phyloP scores from a whole-genome alignment of 2,329 filamentous ascomycete genomes.

The Coleophoma eucalyptorum region DNA sequence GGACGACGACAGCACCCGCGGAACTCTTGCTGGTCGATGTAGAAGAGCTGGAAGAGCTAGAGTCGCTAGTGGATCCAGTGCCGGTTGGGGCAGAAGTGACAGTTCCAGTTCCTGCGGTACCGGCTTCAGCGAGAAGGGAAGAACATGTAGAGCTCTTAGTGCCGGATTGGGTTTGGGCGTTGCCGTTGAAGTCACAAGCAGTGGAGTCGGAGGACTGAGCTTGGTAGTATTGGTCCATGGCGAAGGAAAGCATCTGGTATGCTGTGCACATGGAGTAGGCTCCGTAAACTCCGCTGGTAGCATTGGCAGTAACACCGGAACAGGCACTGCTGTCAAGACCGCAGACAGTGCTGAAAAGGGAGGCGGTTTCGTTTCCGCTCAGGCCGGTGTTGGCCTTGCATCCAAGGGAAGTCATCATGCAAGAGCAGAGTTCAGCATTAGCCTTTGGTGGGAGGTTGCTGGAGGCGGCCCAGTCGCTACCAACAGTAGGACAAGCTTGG shows the following conservation, averaged over 20 bases:
- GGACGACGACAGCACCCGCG: constrained; percentile 37
- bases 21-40: constrained; percentile 22
- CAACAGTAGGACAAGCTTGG: constrained; percentile 65
- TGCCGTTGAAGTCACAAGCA: constrained; percentile 70
- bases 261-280: constrained; percentile 74
- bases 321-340: constrained; percentile 54
- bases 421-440: constrained; percentile 74
- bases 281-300: constrained; percentile 66
- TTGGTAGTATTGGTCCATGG: constrained; percentile 70
- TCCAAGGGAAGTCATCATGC: constrained; percentile 72
- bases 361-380: constrained; percentile 53
- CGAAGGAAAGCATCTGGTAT: constrained; percentile 68
- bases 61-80: constrained; percentile 21
- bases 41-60: constrained; percentile 20
- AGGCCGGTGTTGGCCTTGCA: constrained; percentile 64
- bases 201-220: constrained; percentile 45
- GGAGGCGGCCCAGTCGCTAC: constrained; percentile 64
- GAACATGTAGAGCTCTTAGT: constrained; percentile 50
- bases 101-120: constrained; percentile 52
- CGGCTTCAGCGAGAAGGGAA: constrained; percentile 57
- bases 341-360: constrained; percentile 74
- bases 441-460: constrained; percentile 75
- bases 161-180: constrained; percentile 50
- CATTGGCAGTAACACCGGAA: constrained; percentile 64
- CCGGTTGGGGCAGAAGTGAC: constrained; percentile 45